These are phyloP conservation scores for Paramyrothecium sp. DNA, from an alignment of 2,329 filamentous ascomycete genomes.

Conservation along the genomic window DNA sequence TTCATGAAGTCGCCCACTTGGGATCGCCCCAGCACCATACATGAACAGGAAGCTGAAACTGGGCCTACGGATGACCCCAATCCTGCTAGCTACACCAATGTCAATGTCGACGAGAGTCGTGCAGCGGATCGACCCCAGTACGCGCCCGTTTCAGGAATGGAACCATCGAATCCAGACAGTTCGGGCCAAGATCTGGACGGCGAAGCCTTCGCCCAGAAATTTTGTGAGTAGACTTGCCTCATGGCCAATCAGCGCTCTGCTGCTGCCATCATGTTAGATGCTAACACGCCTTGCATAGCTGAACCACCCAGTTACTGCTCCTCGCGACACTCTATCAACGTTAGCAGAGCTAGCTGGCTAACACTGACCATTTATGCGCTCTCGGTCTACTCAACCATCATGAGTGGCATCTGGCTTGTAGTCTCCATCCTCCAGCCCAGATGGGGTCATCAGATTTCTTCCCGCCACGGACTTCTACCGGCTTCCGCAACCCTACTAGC, in stretches of 20 bases:
- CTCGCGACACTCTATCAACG: constrained; percentile 28
- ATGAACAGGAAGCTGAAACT: not conserved
- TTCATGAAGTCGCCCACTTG: not conserved
- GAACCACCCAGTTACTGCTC: constrained; percentile 30
- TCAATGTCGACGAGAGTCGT: not conserved
- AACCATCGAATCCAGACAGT: not conserved
- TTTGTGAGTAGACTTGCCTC: not conserved
- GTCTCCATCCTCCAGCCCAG: constrained; percentile 61
- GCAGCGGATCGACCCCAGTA: not conserved
- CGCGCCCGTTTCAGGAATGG: not conserved
- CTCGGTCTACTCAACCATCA: constrained; percentile 61
- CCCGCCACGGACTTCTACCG: constrained; percentile 52
- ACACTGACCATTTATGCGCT: constrained; percentile 43
- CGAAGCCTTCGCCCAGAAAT: not conserved
- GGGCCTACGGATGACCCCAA: not conserved
- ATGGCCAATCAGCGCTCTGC: too few relatives aligned
- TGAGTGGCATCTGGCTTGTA: constrained; percentile 66
- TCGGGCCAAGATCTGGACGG: not conserved
- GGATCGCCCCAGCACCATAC: not conserved
- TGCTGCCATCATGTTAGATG: not conserved
- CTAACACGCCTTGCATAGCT: constrained; percentile 2
- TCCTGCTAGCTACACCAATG: not conserved
- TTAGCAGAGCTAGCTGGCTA: constrained; percentile 43
- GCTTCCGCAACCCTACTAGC: constrained; percentile 66
- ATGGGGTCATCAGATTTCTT: constrained; percentile 58